These are phyloP conservation scores for Elongisporangium anandrum DNA, from an alignment of 352 stramenopile species.

Conservation along the genomic window DNA sequence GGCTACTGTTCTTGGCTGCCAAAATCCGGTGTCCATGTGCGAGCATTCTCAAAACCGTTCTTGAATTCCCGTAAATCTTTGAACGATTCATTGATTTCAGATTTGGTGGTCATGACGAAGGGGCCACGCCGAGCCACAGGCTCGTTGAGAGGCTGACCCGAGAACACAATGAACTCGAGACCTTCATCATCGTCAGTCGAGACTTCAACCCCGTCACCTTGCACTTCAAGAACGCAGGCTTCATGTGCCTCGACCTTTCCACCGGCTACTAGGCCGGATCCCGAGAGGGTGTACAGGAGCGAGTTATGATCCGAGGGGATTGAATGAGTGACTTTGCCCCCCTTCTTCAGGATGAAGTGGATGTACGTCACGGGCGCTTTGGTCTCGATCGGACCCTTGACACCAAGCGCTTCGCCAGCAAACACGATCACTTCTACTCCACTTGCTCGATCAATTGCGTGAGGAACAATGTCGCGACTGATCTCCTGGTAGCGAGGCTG, in stretches of 20 bases:
- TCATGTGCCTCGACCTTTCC: conserved; percentile 26
- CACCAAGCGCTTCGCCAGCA: conserved; percentile 43
- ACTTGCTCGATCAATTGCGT: conserved; percentile 28
- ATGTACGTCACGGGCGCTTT: conserved; percentile 47
- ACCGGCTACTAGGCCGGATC: conserved; percentile 18
- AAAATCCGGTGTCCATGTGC: conserved; percentile 53
- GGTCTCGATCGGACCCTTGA: conserved; percentile 36
- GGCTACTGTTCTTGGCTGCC: no score
- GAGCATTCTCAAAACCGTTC: conserved; percentile 69
- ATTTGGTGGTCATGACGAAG: conserved; percentile 65
- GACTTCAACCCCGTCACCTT: conserved; percentile 47
- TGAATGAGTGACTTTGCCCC: conserved; percentile 26
- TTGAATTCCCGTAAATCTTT: conserved; percentile 50
- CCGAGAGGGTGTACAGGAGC: conserved; percentile 32
- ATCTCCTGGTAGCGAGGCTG: conserved; percentile 56
- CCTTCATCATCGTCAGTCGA: conserved; percentile 18
- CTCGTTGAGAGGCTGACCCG: conserved; percentile 53
- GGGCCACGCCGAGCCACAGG: conserved; percentile 60
- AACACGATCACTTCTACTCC: conserved; percentile 46
- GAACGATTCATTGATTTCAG: conserved; percentile 47
- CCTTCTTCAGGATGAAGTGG: conserved; percentile 41
- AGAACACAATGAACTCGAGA: conserved; percentile 58
- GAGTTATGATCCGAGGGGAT: conserved; percentile 35
- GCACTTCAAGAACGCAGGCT: conserved; percentile 38
- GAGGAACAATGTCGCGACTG: conserved; percentile 26